phyloP scores from a whole-genome alignment of 768 basidiomycete genomes.

The Pleurotus tuber-regium region DNA sequence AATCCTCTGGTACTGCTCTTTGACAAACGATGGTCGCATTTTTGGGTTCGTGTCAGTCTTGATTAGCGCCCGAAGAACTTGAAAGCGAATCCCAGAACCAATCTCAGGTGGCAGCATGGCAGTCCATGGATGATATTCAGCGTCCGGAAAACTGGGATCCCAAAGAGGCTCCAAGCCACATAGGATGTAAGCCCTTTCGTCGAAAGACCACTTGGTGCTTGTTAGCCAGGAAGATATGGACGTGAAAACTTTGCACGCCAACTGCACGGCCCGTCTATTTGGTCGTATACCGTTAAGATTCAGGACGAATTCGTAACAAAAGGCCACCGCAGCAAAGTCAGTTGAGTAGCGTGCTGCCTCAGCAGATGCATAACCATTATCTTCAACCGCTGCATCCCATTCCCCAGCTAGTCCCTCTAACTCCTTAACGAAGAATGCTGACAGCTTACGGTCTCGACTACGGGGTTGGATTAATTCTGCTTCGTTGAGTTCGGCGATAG shows the following conservation, averaged over 20 bases:
- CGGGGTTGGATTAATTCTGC: slow-evolving; percentile 43
- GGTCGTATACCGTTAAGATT: slow-evolving; percentile 60
- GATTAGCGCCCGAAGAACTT: slow-evolving; percentile 40
- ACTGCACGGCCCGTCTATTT: slow-evolving; percentile 61
- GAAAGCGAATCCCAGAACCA: slow-evolving; percentile 62
- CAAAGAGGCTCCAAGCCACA: slow-evolving; percentile 55
- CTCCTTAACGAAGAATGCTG: slow-evolving; percentile 58
- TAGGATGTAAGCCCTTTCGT: slow-evolving; percentile 66
- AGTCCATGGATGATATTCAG: slow-evolving; percentile 23
- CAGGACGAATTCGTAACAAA: slow-evolving; percentile 70
- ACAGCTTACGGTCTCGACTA: slow-evolving; percentile 60
- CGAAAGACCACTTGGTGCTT: slow-evolving; percentile 48
- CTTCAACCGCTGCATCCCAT: slow-evolving; percentile 38
- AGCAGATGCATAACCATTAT: slow-evolving; percentile 43
- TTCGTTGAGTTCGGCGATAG: slow-evolving; percentile 13
- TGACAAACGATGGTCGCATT: slow-evolving; percentile 14
- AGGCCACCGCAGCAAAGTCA: slow-evolving; percentile 63
- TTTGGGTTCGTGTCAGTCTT: slow-evolving; percentile 11
- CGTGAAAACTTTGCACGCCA: slow-evolving; percentile 50
- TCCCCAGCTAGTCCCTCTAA: slow-evolving; percentile 49
- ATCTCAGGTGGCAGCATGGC: slow-evolving; percentile 45
- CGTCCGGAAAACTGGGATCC: background rate
- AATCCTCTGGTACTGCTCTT: slow-evolving; percentile 47
- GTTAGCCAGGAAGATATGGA: slow-evolving; percentile 37
- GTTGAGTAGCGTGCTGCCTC: slow-evolving; percentile 66